phyloP scores from a whole-genome alignment of 2,329 filamentous ascomycete genomes.

The Neopestalotiopsis clavispora region DNA sequence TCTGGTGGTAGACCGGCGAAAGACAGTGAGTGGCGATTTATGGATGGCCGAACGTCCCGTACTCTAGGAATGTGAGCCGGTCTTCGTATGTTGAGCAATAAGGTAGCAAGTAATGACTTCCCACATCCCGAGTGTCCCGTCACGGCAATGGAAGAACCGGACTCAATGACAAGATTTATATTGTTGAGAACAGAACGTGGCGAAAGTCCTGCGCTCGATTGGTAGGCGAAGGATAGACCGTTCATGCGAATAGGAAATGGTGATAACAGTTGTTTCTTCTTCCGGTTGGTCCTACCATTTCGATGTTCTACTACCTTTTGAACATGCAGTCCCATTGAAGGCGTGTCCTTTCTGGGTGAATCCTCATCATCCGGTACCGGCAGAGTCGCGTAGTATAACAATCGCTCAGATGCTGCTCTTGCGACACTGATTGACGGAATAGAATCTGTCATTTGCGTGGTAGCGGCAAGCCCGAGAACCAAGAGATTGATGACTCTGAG shows the following conservation, averaged over 20 bases:
- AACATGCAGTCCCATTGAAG: neutral
- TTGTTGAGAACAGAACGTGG: slow-evolving; percentile 59
- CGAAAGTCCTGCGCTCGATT: slow-evolving; percentile 49
- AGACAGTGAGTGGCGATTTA: slow-evolving; percentile 49
- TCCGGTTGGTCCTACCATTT: slow-evolving; percentile 38
- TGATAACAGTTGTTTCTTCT: slow-evolving; percentile 32
- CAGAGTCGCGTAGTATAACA: slow-evolving; percentile 73
- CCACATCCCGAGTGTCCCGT: slow-evolving; percentile 88
- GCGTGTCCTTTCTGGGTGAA: neutral
- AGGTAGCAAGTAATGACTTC: slow-evolving; percentile 81
- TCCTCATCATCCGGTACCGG: slow-evolving; percentile 35
- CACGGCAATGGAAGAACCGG: slow-evolving; percentile 73
- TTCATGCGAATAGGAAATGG: slow-evolving; percentile 57
- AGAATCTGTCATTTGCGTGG: slow-evolving; percentile 70
- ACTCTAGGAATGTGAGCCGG: slow-evolving; percentile 33
- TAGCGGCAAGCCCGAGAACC: slow-evolving; percentile 80
- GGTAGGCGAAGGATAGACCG: slow-evolving; percentile 74
- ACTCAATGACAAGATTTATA: slow-evolving; percentile 68
- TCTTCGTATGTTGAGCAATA: slow-evolving; percentile 75
- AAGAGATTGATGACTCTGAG: slow-evolving; percentile 81
- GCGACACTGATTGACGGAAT: slow-evolving; percentile 83
- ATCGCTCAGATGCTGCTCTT: slow-evolving; percentile 71
- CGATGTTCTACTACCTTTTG: neutral
- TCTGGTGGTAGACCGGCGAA: slow-evolving; percentile 63
- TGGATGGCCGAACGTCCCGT: slow-evolving; percentile 8